Evolutionary conservation across 495 filamentous ascomycete species (phyloP), one percentile per base, ranked within the genome.

Genomic region (Trichoderma erinaceum): DNA sequence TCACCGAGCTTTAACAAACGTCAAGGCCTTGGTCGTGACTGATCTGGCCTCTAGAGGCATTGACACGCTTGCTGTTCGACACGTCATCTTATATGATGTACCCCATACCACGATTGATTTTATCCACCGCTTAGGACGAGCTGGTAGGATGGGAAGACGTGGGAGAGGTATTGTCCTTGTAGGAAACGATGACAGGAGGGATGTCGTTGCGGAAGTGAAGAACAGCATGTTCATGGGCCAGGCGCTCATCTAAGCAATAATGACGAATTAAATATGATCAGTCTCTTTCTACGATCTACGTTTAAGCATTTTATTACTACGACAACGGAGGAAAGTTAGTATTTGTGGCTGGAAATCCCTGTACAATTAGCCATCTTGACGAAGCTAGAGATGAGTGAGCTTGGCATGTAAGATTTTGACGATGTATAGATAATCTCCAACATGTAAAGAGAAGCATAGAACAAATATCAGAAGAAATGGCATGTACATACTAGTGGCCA

Each of bases 81-180:
- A 94, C 69, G 93, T 98, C 15, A 85, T 99, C 61, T 78, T 99
- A 35, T 97, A 96, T 75, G 93, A 98, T 76, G 94, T 98, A 29
- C 95, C 95, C 11, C 94, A 97, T 73, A 94, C 89, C 2, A 95
- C 92, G 0, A 92, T 98, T 68, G 95, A 99, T 79, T 97, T 99
- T 73, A 97, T 98, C 73, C 95, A 98, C 75, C 89, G 96, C 23
- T 83, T 98, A 25, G 95, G 95, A 64, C 83, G 95, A 71, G 91
- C 93, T 0, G 95, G 95, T 21, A 84, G 95, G 41, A 97, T 98
- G 95, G 92, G 92, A 3, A 86, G 92, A 72, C 84, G 95, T 74
- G 96, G 95, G 50, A 84, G 92, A 70, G 95, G 92, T 29, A 85
- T 97, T 69, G 92, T 98, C 50, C 78, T 99, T 61, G 91, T 97